phyloP scores from a whole-genome alignment of 805 yeast species.

The Ogataea glucozyma region DNA sequence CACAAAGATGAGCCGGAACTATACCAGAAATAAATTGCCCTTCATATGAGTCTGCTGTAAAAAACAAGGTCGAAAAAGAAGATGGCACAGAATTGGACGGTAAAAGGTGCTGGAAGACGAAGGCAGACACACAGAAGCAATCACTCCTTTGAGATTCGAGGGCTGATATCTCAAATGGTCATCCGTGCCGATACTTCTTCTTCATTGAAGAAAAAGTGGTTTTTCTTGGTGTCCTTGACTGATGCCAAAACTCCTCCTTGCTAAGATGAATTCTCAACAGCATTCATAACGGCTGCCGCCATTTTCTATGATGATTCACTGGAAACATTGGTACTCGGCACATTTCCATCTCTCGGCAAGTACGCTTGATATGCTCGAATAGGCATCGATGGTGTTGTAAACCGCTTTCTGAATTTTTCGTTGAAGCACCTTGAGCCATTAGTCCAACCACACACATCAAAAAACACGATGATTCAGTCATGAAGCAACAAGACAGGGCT shows the following conservation, averaged over 20 bases:
- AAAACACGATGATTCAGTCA: slow-evolving; percentile 2
- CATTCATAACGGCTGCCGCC: slow-evolving; percentile 7
- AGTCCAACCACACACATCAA: slow-evolving; percentile 5
- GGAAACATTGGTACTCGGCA: background rate
- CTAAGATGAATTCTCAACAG: background rate
- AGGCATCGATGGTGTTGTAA: slow-evolving; percentile 8
- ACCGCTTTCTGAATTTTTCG: slow-evolving; percentile 5
- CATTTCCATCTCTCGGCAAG: slow-evolving; percentile 5
- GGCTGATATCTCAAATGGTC: slow-evolving; percentile 3
- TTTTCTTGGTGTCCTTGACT: background rate
- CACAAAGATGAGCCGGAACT: background rate
- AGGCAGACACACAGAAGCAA: too few species aligned
- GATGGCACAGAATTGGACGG: too few species aligned
- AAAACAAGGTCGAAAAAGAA: too few species aligned
- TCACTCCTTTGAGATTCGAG: background rate
- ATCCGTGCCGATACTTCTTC: slow-evolving; percentile 5
- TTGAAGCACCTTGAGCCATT: slow-evolving; percentile 1
- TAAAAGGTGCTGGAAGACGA: too few species aligned
- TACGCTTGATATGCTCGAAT: slow-evolving; percentile 7
- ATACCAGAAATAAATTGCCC: too few species aligned
- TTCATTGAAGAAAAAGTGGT: slow-evolving; percentile 1
- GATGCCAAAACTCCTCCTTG: background rate
- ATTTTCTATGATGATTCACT: slow-evolving; percentile 4
- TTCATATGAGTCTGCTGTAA: too few species aligned
- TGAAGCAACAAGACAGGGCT: slow-evolving; percentile 3